Base-by-base conservation (phyloP, 208 protist species). In the Lotmaria passim region DNA sequence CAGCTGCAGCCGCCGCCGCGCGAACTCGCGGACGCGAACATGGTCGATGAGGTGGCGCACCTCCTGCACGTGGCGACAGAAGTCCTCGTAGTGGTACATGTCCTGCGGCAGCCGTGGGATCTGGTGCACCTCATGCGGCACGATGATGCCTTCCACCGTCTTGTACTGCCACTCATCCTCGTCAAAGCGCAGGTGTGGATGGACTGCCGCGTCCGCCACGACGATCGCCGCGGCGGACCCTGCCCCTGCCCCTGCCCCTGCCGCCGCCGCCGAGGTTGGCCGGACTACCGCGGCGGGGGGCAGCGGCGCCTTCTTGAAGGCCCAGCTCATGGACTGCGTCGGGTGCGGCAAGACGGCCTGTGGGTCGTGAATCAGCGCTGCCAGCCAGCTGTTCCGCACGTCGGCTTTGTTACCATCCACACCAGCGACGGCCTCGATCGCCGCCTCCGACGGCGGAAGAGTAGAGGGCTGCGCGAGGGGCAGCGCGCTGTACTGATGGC, bases 91-190 rank as follows among this genome's bases (percentile, higher is more conserved):
- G 69, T 85, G 87, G 69, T 81, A 89, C 87, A 96, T 91, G 47
- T 92, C 82, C 78, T 93, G 87, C 66, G 91, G 89, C 30, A 96
- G 79, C n/a, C 89, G 86, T 15, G 89, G 91, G 67, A 94, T 93
- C 57, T 94, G 91, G 47, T 96, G 91, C 38, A 94, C 87, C 62
- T 93, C 87, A 67, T 96, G 89, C 24, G 91, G 89, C 50, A 96
- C 89, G 24, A 96, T 78, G 70, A 96, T 73, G 64, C 91, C 91
- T 63, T 93, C 91, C 24, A 96, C 91, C 30, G 89, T 94, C 71
- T 96, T 96, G 73, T 86, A 96, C 81, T 89, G 94, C 89, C 91
- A 96, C 75, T 96, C 91, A 31, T 91, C 79, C 69, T 96, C 89
- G 55, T 96, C 85, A 73, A 94, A 94, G 47, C 58, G 53, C 19